phyloP scores from a whole-genome alignment of 31 red algal species.

The Asparagopsis taxiformis region DNA sequence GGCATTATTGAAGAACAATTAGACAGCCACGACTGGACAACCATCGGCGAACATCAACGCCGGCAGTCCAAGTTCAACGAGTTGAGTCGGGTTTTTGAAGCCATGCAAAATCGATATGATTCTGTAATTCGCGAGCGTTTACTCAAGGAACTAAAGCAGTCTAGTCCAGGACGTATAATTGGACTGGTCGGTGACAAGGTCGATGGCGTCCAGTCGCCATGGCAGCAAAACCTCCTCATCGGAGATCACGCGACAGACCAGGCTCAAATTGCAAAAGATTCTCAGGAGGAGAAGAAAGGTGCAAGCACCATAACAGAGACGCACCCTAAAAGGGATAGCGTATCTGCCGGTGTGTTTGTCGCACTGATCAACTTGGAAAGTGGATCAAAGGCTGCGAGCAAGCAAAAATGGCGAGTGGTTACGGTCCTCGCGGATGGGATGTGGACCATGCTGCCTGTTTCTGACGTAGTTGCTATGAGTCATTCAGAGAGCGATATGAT shows the following conservation, averaged over 20 bases:
- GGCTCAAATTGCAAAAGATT: background rate
- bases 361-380: conserved; percentile 26
- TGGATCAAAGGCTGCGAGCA: conserved; percentile 3
- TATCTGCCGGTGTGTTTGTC: conserved; percentile 36
- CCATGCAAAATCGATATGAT: conserved; percentile 41
- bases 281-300: background rate
- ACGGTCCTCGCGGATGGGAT: conserved; percentile 56
- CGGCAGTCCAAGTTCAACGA: conserved; percentile 43
- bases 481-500: conserved; percentile 13
- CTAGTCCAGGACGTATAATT: conserved; percentile 54
- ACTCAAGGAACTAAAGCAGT: conserved; percentile 22
- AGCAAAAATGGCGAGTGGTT: conserved; percentile 36
- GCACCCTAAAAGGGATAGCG: background rate
- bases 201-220: background rate
- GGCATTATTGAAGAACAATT: conserved; percentile 25
- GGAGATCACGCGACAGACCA: conserved; percentile 2
- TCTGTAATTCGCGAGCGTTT: conserved; percentile 12
- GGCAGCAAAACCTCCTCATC: background rate
- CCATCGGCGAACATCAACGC: conserved; percentile 41
- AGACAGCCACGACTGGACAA: conserved; percentile 30
- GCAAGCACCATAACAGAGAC: background rate
- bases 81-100: conserved; percentile 19
- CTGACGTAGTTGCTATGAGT: conserved; percentile 39
- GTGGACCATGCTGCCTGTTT: conserved; percentile 59
- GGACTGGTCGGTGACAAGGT: conserved; percentile 14